Conservation (phyloP, 1,139 yeast species). For the Yamadazyma dendronema region DNA sequence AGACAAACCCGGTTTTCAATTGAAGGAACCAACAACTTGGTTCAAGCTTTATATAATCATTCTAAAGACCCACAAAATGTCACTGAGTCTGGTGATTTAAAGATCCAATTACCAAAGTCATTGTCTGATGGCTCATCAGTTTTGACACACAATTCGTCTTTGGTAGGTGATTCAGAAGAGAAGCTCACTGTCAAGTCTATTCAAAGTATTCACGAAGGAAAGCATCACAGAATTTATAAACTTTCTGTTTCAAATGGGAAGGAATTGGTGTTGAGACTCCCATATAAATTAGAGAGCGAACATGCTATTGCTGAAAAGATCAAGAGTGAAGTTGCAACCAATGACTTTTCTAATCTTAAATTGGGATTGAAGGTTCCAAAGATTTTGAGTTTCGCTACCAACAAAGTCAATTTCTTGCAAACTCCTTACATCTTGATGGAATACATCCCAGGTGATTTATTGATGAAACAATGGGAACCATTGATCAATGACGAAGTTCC, state of each 20-base stretch:
- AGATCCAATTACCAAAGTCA: constrained; percentile 33
- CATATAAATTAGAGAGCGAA: constrained; percentile 70
- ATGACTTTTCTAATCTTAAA: constrained; percentile 69
- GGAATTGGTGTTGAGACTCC: constrained; percentile 73
- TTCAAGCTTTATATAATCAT: constrained; percentile 36
- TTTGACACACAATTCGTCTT: constrained; percentile 45
- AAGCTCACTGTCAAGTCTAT: constrained; percentile 62
- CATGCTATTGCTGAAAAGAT: constrained; percentile 64
- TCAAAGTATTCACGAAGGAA: constrained; percentile 88
- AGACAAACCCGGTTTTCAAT: constrained; percentile 83
- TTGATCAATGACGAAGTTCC: constrained; percentile 44
- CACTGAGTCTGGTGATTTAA: constrained; percentile 24
- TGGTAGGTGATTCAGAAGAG: constrained; percentile 40
- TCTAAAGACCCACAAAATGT: constrained; percentile 18
- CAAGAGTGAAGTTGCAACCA: constrained; percentile 89
- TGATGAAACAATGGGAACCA: constrained; percentile 93
- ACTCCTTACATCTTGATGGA: constrained; percentile 82
- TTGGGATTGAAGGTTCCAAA: constrained; percentile 63
- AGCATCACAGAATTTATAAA: constrained; percentile 84
- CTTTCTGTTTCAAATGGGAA: constrained; percentile 62
- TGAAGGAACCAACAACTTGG: constrained; percentile 61
- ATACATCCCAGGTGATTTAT: constrained; percentile 68
- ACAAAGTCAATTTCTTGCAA: constrained; percentile 58
- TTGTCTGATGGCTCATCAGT: constrained; percentile 42
- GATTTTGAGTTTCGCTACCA: constrained; percentile 69